phyloP scores from a whole-genome alignment of 331 rosid species.

The Erythrophleum ivorense region DNA sequence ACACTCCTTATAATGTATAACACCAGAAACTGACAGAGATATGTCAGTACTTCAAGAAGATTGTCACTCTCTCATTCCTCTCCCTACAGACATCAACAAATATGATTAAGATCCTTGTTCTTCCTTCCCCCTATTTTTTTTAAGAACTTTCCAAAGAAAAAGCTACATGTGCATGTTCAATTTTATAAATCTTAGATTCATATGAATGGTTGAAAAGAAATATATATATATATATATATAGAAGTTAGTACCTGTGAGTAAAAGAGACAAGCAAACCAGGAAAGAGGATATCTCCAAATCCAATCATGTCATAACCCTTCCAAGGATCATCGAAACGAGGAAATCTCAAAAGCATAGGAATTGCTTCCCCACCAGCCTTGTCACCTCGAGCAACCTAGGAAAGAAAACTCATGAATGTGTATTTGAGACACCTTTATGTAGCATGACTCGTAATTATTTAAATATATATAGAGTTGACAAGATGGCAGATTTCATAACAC shows the following conservation, averaged over 20 bases:
- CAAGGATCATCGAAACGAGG: conserved; percentile 90
- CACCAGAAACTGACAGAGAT: background rate
- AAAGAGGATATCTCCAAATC: conserved; percentile 95
- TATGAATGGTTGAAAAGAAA: conserved; percentile 28
- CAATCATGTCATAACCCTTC: conserved; percentile 95
- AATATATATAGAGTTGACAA: conserved; percentile 4
- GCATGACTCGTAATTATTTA: background rate
- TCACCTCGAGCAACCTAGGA: conserved; percentile 89
- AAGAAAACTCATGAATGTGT: conserved; percentile 27
- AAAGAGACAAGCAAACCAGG: conserved; percentile 95
- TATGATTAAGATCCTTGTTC: background rate
- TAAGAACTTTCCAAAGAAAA: background rate
- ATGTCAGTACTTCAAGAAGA: background rate
- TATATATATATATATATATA: background rate
- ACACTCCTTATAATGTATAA: background rate
- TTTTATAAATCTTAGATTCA: conserved; percentile 18
- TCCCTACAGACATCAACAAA: conserved; percentile 1
- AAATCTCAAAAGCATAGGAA: conserved; percentile 90
- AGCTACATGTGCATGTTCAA: conserved; percentile 1
- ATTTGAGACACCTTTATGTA: conserved; percentile 10
- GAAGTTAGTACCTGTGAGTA: conserved; percentile 67
- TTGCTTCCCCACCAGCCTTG: conserved; percentile 86
- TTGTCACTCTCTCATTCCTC: background rate
- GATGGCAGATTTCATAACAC: conserved; percentile 6
- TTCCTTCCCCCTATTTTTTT: background rate